Evolutionary conservation across 805 yeast species (phyloP).

Genomic region (Zygosaccharomyces siamensis): DNA sequence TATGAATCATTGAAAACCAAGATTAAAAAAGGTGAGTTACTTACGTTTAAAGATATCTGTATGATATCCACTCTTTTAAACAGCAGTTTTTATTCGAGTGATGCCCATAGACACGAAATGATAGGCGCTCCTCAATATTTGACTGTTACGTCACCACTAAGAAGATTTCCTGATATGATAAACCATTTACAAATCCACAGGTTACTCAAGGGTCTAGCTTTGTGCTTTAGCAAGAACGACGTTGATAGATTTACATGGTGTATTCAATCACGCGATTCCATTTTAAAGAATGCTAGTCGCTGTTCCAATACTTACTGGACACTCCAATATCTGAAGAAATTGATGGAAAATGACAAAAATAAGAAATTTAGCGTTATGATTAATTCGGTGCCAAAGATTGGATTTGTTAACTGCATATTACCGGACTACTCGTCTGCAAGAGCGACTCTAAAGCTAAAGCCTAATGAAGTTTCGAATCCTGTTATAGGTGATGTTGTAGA

Average conservation of each 20-base stretch:
- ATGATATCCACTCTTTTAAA: constrained; percentile 44
- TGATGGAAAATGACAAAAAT: constrained; percentile 10
- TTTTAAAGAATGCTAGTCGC: constrained; percentile 32
- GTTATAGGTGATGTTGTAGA: constrained; percentile 42
- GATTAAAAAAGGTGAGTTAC: constrained; percentile 18
- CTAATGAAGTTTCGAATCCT: constrained; percentile 28
- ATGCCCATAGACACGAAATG: constrained; percentile 50
- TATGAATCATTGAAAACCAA: constrained; percentile 23
- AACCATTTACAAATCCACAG: constrained; percentile 73
- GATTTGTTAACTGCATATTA: constrained; percentile 33
- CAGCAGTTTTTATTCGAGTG: constrained; percentile 47
- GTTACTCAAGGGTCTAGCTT: constrained; percentile 29
- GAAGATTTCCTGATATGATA: constrained; percentile 75
- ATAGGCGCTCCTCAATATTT: constrained; percentile 60
- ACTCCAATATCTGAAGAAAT: constrained; percentile 25
- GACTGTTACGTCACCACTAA: constrained; percentile 82
- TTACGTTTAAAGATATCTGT: constrained; percentile 40
- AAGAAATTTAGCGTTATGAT: constrained; percentile 36
- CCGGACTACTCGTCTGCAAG: constrained; percentile 29
- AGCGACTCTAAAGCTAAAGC: constrained; percentile 31
- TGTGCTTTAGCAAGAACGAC: constrained; percentile 34
- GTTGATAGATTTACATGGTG: constrained; percentile 40
- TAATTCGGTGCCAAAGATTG: constrained; percentile 40
- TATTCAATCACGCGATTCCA: constrained; percentile 42
- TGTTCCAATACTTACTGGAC: constrained; percentile 38